These are phyloP conservation scores for Lumnitzera littorea DNA, from an alignment of 345 rosid genomes.

Conservation along the genomic window DNA sequence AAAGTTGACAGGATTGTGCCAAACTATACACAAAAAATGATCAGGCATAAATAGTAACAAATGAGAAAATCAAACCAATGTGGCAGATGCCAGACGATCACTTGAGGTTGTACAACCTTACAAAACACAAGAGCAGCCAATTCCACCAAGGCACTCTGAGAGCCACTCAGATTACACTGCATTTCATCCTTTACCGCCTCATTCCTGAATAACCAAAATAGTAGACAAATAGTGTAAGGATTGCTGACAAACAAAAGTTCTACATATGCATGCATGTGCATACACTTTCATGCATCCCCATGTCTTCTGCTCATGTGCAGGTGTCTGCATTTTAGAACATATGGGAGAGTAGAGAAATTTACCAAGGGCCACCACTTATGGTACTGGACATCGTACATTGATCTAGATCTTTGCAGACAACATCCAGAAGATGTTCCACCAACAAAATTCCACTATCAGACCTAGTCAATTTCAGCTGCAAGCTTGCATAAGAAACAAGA, in stretches of 20 bases:
- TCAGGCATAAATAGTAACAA: not conserved
- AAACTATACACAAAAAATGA: no score
- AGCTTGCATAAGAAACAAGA: constrained; percentile 59
- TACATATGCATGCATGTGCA: not conserved
- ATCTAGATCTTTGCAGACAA: constrained; percentile 79
- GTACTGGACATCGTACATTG: constrained; percentile 45
- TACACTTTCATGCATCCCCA: no score
- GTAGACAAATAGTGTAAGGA: not conserved
- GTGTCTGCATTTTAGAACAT: not conserved
- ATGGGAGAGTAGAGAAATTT: constrained; percentile 12
- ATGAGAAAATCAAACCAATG: not conserved
- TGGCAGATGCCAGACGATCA: no score
- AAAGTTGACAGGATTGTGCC: no score
- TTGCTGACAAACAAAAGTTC: not conserved
- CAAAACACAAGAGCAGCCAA: constrained; percentile 72
- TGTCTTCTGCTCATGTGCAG: no score
- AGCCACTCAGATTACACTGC: constrained; percentile 54
- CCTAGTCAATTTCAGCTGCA: constrained; percentile 66
- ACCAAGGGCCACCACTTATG: constrained; percentile 40
- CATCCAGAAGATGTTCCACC: constrained; percentile 72
- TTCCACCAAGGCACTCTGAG: constrained; percentile 59
- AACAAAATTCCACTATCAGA: constrained; percentile 43
- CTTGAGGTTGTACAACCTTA: constrained; percentile 23
- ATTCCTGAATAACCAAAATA: constrained; percentile 34
- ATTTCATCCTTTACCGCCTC: constrained; percentile 74